Evolutionary conservation across 495 filamentous ascomycete genomes (phyloP).

Genomic region (Hypoxylon cercidicola): DNA sequence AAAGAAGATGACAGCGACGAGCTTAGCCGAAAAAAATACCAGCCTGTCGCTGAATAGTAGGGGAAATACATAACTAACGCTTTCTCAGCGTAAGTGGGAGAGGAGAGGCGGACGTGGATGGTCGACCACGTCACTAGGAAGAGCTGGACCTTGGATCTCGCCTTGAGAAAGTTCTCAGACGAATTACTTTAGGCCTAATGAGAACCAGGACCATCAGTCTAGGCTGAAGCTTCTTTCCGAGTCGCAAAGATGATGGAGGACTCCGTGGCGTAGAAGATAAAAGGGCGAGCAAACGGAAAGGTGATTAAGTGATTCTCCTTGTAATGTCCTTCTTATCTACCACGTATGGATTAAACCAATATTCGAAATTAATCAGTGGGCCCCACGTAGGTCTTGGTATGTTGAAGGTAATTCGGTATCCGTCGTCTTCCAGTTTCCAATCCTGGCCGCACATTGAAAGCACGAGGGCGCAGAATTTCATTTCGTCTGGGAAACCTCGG

Average conservation of each 20-base stretch:
- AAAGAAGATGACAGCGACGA: conserved; percentile 9
- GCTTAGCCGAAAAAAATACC: background rate
- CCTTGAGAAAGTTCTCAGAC: conserved; percentile 45
- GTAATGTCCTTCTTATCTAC: too few species aligned
- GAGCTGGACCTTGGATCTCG: conserved; percentile 47
- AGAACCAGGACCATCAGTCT: conserved; percentile 3
- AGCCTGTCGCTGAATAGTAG: background rate
- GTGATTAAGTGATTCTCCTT: too few species aligned
- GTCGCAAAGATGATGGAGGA: conserved; percentile 23
- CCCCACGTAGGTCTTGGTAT: too few species aligned
- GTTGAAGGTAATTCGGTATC: too few species aligned
- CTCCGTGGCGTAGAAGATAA: background rate
- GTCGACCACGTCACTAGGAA: conserved; percentile 46
- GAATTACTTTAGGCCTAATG: conserved; percentile 39
- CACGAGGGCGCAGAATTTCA: too few species aligned
- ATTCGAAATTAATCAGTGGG: too few species aligned
- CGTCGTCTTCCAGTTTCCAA: too few species aligned
- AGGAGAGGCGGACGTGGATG: conserved; percentile 46
- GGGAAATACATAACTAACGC: background rate
- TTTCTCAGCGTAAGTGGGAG: conserved; percentile 41
- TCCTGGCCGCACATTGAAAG: too few species aligned
- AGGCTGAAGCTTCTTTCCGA: conserved; percentile 5
- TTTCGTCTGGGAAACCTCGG: too few species aligned
- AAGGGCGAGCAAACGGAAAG: too few species aligned
- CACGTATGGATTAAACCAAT: too few species aligned